Conservation (phyloP, 768 basidiomycete species). For the Leccinum sublutescens region DNA sequence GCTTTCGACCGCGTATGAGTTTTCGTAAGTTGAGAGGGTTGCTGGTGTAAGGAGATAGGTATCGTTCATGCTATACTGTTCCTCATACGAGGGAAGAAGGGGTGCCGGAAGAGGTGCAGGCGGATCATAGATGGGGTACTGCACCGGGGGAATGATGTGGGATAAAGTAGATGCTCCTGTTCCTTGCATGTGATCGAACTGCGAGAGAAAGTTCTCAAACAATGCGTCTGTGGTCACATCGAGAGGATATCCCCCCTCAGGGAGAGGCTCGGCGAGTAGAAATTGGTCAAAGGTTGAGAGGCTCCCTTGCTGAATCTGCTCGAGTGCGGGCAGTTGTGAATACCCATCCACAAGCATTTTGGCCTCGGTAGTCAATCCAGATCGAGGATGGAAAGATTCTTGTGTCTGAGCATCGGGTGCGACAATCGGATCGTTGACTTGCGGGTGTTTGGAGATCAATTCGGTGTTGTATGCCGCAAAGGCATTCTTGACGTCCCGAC, state of each 20-base stretch:
- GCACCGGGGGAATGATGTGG: too few species aligned
- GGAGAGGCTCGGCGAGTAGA: neutral
- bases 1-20: neutral
- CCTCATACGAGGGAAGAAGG: neutral
- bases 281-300: neutral
- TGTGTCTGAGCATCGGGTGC: neutral
- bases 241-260: neutral
- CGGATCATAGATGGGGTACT: neutral
- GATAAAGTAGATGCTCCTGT: neutral
- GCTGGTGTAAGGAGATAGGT: neutral
- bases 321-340: neutral
- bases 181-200: neutral
- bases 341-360: neutral
- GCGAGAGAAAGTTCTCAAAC: neutral
- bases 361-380: neutral
- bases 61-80: neutral
- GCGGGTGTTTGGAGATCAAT: neutral
- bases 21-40: neutral
- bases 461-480: neutral
- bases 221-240: neutral
- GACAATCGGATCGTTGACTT: neutral
- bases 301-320: neutral
- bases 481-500: neutral
- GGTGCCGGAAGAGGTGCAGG: too few species aligned
- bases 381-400: too few species aligned